Conservation (phyloP, 225 moss, liverwort and hornwort genomes). For the Sphagnum contortum region DNA sequence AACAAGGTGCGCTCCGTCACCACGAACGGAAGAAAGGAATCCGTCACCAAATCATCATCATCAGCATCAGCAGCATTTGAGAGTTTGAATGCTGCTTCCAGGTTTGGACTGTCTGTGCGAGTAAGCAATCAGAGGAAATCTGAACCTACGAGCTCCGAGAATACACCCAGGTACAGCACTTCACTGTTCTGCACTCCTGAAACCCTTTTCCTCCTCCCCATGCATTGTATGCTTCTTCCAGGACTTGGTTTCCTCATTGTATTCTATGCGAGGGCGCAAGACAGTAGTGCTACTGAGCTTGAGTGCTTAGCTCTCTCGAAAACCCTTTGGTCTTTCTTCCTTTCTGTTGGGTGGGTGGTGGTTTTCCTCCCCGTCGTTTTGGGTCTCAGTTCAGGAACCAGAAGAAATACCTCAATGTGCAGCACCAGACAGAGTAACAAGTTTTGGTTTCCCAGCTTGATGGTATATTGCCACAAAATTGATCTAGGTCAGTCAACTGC, state of each 20-base stretch:
- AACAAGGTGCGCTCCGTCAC: not conserved
- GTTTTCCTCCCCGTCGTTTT: too few species aligned
- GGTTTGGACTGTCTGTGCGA: slow-evolving; percentile 22
- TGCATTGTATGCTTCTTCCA: not conserved
- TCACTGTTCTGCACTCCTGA: not conserved
- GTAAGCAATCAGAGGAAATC: slow-evolving; percentile 22
- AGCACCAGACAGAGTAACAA: not conserved
- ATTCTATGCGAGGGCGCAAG: not conserved
- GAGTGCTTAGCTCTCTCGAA: too few species aligned
- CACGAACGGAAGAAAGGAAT: slow-evolving; percentile 8
- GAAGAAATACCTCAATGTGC: not conserved
- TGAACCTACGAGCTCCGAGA: slow-evolving; percentile 18
- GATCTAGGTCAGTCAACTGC: not conserved
- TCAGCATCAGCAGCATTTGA: slow-evolving; percentile 35
- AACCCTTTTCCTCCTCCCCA: too few species aligned
- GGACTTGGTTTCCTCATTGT: not conserved
- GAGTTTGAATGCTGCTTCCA: slow-evolving; percentile 26
- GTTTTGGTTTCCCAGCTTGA: not conserved
- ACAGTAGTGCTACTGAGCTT: not conserved
- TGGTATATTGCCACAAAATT: not conserved
- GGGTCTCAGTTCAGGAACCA: too few species aligned
- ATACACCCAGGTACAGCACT: slow-evolving; percentile 16
- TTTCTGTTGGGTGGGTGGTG: too few species aligned
- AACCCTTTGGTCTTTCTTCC: too few species aligned
- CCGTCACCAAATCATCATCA: slow-evolving; percentile 19